phyloP scores from a whole-genome alignment of 805 yeast species.

The Naumovozyma dairenensis region DNA sequence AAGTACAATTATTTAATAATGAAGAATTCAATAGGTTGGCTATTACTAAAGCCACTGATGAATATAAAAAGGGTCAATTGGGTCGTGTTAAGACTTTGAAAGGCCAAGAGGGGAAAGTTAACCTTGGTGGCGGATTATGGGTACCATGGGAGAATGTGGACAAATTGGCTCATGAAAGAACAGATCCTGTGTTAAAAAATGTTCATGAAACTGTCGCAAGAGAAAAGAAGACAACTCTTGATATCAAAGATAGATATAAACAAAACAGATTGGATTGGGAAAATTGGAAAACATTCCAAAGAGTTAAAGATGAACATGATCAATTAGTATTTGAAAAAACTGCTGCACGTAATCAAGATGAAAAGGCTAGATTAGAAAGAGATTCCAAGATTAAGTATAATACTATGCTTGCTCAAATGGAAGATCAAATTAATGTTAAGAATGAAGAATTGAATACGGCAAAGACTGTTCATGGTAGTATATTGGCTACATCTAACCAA shows the following conservation, averaged over 20 bases:
- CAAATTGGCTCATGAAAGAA: constrained; percentile 66
- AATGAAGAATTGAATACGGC: constrained; percentile 38
- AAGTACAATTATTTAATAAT: constrained; percentile 24
- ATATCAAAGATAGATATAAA: constrained; percentile 29
- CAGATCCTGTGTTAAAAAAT: constrained; percentile 73
- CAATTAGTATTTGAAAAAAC: neutral
- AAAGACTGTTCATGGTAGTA: too few species aligned
- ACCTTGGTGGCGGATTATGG: constrained; percentile 81
- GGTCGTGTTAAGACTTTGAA: neutral
- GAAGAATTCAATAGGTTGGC: constrained; percentile 63
- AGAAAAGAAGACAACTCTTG: constrained; percentile 53
- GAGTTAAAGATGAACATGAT: constrained; percentile 24
- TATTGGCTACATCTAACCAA: too few species aligned
- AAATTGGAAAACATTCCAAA: constrained; percentile 33
- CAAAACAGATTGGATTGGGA: constrained; percentile 31
- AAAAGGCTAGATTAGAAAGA: constrained; percentile 26
- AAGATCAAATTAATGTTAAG: constrained; percentile 28
- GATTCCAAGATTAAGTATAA: constrained; percentile 14
- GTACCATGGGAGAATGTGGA: constrained; percentile 70
- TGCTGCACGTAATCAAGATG: too few species aligned
- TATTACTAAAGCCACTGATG: constrained; percentile 57
- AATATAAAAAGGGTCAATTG: constrained; percentile 37
- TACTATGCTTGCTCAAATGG: constrained; percentile 23
- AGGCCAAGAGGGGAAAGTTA: constrained; percentile 39
- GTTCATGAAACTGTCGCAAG: constrained; percentile 58